Evolutionary conservation across 2,329 filamentous ascomycete genomes (phyloP), one percentile per base, ranked within the genome.

Genomic region (Biscogniauxia marginata): DNA sequence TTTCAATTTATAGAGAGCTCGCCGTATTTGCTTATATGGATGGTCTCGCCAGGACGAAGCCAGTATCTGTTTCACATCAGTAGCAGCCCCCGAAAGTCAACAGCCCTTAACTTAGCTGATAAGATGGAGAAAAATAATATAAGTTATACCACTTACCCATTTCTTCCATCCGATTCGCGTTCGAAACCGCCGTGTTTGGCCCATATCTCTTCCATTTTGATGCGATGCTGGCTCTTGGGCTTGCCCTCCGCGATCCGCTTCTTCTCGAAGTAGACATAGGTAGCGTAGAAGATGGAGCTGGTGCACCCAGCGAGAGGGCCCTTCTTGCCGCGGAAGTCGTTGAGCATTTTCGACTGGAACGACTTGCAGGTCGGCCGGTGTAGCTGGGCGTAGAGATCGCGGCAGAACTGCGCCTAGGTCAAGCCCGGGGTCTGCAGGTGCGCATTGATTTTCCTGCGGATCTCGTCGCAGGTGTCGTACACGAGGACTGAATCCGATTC

Each of bases 241-340:
- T 81, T 84, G 1, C 73, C 71, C 59, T 82, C 72, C 60, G 73
- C 73, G 50, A 85, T 70, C 19, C 81, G 70, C 58, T 81, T 50
- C 72, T 85, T 85, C 71, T 86, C 82, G 62, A 86, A 85, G 65
- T 78, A 84, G 11, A 84, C 76, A 67, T 84, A 85, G 0, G 74
- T 74, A 8, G 74, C 75, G 61, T 86, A 85, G 62, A 78, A 85
- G 1, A 80, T 70, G 4, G 62, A 62, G 44, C 69, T 77, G 1
- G 73, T 78, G 39, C 76, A 77, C 0, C 83, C 82, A 1, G 70
- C 67, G 22, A 63, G 68, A 0, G 77, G 60, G 0, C 81, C 81
- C 52, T 77, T 79, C 64, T 79, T 77, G 7, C 62, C 63, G 34
- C 80, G 73, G 65, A 85, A 85, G 13, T 70, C 65, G n/a, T 69